These are phyloP conservation scores for Tylopilus felleus DNA, from an alignment of 768 basidiomycete genomes.

Conservation along the genomic window DNA sequence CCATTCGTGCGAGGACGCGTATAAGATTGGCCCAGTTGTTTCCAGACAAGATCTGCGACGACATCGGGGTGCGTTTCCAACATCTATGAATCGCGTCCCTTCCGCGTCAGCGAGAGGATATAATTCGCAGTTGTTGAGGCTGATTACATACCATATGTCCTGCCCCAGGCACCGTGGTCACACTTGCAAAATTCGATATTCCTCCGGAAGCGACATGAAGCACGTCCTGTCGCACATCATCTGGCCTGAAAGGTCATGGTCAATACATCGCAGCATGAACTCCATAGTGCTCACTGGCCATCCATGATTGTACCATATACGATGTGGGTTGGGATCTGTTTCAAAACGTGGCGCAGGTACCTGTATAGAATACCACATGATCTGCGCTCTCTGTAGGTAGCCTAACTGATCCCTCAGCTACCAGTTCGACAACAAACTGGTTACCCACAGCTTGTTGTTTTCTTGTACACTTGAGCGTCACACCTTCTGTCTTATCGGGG, in stretches of 20 bases:
- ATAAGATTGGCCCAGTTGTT: no score
- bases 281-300: not conserved
- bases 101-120: no score
- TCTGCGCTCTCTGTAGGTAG: no score
- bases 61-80: not conserved
- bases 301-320: not conserved
- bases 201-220: not conserved
- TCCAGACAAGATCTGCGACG: no score
- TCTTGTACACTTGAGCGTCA: no score
- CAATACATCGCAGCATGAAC: not conserved
- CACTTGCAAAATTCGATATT: conserved; percentile 1
- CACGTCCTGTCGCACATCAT: not conserved
- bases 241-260: not conserved
- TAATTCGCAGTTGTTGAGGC: no score
- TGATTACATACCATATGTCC: conserved; percentile 2
- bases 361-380: no score
- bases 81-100: not conserved
- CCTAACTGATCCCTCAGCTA: no score
- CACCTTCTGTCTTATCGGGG: no score
- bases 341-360: not conserved
- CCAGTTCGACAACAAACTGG: no score
- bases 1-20: no score
- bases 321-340: conserved; percentile 1
- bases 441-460: not conserved
- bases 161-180: not conserved